phyloP scores from a whole-genome alignment of 164 flowering plant genomes.

The Sextonia rubra region DNA sequence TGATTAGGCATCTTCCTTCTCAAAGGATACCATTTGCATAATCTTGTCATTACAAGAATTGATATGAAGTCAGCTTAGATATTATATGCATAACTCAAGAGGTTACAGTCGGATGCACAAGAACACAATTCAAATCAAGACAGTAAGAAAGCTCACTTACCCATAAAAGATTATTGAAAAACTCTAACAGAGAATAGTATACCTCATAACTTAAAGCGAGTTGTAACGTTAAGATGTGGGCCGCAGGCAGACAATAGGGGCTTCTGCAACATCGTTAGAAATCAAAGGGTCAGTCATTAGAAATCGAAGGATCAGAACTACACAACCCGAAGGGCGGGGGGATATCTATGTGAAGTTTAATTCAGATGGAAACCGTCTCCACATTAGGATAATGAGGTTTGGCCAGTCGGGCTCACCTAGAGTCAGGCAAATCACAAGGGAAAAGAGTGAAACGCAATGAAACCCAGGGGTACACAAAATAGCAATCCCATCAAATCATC shows the following conservation, averaged over 20 bases:
- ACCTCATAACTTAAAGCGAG: conserved; percentile 58
- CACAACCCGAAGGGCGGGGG: neutral
- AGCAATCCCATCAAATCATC: no score
- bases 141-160: neutral
- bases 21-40: neutral
- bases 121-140: neutral
- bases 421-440: no score
- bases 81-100: no score
- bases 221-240: conserved; percentile 68
- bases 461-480: no score
- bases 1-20: no score
- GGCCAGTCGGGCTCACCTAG: no score
- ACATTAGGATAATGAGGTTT: no score
- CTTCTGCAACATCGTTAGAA: conserved; percentile 39
- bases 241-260: conserved; percentile 60
- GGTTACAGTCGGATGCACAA: neutral
- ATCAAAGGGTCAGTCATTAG: no score
- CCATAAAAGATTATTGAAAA: neutral
- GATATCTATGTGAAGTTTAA: no score
- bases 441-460: no score
- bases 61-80: neutral
- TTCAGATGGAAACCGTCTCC: no score
- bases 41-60: neutral
- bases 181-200: neutral
- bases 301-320: no score